phyloP scores from a whole-genome alignment of 306 rosid species.

The Astragalus membranaceus region DNA sequence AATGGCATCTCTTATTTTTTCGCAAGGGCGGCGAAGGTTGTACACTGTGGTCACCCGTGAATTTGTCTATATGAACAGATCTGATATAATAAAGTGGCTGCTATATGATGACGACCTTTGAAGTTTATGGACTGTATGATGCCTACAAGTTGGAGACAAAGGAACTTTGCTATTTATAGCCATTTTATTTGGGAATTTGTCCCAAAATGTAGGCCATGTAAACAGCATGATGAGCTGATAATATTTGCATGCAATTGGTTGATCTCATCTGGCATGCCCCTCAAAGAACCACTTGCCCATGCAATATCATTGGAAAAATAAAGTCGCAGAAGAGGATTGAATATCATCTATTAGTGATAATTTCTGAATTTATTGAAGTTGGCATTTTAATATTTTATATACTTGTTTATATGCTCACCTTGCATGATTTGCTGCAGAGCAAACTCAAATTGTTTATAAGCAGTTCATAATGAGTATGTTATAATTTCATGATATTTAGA shows the following conservation, averaged over 20 bases:
- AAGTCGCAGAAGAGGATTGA: constrained; percentile 11
- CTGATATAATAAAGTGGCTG: constrained; percentile 61
- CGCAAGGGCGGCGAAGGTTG: constrained; percentile 53
- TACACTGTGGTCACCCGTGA: constrained; percentile 65
- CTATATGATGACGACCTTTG: constrained; percentile 64
- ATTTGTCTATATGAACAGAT: constrained; percentile 84
- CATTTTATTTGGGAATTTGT: constrained; percentile 21
- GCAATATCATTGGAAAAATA: constrained; percentile 7
- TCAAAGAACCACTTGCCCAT: constrained; percentile 10
- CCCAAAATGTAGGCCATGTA: constrained; percentile 12
- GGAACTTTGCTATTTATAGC: constrained; percentile 31
- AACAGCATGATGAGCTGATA: constrained; percentile 18
- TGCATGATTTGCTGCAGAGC: background rate
- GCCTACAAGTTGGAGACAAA: constrained; percentile 48
- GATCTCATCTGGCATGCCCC: constrained; percentile 6
- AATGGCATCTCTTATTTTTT: constrained; percentile 39
- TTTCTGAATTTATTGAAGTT: constrained; percentile 15
- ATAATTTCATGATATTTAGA: too few species aligned
- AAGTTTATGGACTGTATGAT: constrained; percentile 54
- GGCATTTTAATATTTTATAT: background rate
- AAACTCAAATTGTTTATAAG: too few species aligned
- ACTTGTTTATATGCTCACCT: background rate
- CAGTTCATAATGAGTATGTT: too few species aligned
- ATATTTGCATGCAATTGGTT: constrained; percentile 14
- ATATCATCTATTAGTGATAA: background rate